A percentile compares a stretch with the other conserved stretches of the same genome.
These are phyloP conservation scores for Teunomyces gatunensis DNA, from an alignment of 805 yeast species.

Conservation along the genomic window DNA sequence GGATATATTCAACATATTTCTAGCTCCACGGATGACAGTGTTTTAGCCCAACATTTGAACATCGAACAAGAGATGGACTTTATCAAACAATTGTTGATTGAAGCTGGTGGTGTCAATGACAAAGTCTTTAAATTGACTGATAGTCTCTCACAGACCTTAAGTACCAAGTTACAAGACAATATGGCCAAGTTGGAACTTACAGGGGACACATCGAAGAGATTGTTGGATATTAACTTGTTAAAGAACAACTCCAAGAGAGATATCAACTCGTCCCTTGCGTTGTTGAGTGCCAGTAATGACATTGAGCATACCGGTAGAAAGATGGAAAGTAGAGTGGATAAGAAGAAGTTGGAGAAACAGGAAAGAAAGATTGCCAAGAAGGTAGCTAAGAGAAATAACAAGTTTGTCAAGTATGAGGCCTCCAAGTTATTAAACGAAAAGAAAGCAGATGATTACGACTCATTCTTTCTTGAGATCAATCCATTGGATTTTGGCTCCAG, in stretches of 20 bases:
- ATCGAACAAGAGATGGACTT: constrained; percentile 67
- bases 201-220: constrained; percentile 85
- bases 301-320: constrained; percentile 90
- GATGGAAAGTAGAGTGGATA: constrained; percentile 92
- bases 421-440: constrained; percentile 74
- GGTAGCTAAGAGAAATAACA: constrained; percentile 85
- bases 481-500: constrained; percentile 81
- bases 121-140: constrained; percentile 51
- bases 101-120: constrained; percentile 76
- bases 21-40: constrained; percentile 76
- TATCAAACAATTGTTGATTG: constrained; percentile 58
- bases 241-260: constrained; percentile 63
- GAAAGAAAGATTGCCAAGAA: constrained; percentile 96
- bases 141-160: constrained; percentile 47
- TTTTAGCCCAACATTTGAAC: constrained; percentile 69
- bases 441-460: constrained; percentile 79
- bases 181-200: constrained; percentile 73
- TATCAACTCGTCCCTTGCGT: constrained; percentile 69
- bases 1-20: constrained; percentile 87
- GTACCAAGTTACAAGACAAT: constrained; percentile 58
- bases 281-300: constrained; percentile 75
- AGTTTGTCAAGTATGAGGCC: constrained; percentile 89
- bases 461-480: constrained; percentile 90
- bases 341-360: constrained; percentile 94
- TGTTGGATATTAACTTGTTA: constrained; percentile 73